Conservation (phyloP, 331 rosid species). For the Quercus phellos region DNA sequence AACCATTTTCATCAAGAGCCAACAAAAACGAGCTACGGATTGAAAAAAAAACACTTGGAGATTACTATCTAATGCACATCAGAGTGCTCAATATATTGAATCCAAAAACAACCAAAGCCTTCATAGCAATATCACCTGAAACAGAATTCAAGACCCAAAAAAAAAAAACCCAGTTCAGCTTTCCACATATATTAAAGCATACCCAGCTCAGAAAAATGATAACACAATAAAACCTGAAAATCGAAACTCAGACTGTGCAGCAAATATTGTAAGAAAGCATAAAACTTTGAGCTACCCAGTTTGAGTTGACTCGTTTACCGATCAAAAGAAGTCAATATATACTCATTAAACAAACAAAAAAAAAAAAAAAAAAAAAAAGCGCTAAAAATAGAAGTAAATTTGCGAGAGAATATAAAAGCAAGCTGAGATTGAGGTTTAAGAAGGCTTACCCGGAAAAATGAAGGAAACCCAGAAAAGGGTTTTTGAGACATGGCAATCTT, state of each 20-base stretch:
- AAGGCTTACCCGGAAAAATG: not conserved
- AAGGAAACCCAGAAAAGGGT: not conserved
- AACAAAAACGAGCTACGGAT: slow-evolving; percentile 8
- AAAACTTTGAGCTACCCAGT: slow-evolving; percentile 3
- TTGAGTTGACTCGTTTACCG: slow-evolving; percentile 6
- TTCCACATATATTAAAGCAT: slow-evolving; percentile 20
- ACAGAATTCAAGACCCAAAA: slow-evolving; percentile 10
- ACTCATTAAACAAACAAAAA: not conserved
- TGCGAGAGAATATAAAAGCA: slow-evolving; percentile 9
- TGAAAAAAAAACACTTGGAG: not conserved
- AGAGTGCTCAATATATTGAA: slow-evolving; percentile 16
- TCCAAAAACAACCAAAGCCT: slow-evolving; percentile 21
- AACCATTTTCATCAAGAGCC: slow-evolving; percentile 38
- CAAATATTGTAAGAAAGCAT: not conserved
- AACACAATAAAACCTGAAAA: not conserved
- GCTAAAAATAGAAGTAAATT: not conserved
- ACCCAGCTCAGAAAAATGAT: not conserved
- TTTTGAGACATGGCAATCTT: slow-evolving; percentile 2
- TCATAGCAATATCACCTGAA: slow-evolving; percentile 39
- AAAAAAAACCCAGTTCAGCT: slow-evolving; percentile 28
- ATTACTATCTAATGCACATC: slow-evolving; percentile 14
- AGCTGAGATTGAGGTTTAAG: not conserved
- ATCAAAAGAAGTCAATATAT: not conserved
- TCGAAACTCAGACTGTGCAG: not conserved
- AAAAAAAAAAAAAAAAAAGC: not conserved